A percentile compares a stretch with the other conserved stretches of the same genome.
Evolutionary conservation across 768 basidiomycete species (phyloP).

Genomic region (Gymnopilus junonius): DNA sequence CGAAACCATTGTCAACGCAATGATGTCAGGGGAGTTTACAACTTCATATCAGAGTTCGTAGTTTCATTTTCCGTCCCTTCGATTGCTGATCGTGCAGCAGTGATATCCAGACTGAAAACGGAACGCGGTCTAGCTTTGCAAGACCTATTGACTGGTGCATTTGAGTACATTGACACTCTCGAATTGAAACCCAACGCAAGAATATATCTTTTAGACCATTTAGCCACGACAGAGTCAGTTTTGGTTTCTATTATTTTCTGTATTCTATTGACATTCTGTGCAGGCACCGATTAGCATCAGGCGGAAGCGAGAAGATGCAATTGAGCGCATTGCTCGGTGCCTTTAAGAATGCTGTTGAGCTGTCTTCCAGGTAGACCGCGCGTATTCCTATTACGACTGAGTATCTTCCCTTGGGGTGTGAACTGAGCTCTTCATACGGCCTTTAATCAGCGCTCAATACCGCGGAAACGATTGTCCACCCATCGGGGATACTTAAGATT

Average conservation of each 20-base stretch:
- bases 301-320: slow-evolving; percentile 94
- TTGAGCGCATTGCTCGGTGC: slow-evolving; percentile 88
- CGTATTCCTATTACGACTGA: background rate
- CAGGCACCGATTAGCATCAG: slow-evolving; percentile 90
- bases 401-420: background rate
- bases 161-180: slow-evolving; percentile 86
- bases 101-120: slow-evolving; percentile 84
- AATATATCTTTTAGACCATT: slow-evolving; percentile 88
- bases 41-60: slow-evolving; percentile 80
- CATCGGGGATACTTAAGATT: background rate
- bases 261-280: background rate
- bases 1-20: slow-evolving; percentile 89
- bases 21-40: slow-evolving; percentile 96
- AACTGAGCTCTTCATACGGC: background rate
- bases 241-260: background rate
- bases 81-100: slow-evolving; percentile 41
- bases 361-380: slow-evolving; percentile 51
- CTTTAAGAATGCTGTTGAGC: slow-evolving; percentile 91
- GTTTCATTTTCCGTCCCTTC: slow-evolving; percentile 1
- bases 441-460: background rate
- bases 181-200: slow-evolving; percentile 87
- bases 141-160: slow-evolving; percentile 90
- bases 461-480: background rate
- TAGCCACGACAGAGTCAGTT: slow-evolving; percentile 94
- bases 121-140: slow-evolving; percentile 95